These are phyloP conservation scores for Taphrina flavorubra DNA, from an alignment of 1,139 yeast genomes.

Conservation along the genomic window DNA sequence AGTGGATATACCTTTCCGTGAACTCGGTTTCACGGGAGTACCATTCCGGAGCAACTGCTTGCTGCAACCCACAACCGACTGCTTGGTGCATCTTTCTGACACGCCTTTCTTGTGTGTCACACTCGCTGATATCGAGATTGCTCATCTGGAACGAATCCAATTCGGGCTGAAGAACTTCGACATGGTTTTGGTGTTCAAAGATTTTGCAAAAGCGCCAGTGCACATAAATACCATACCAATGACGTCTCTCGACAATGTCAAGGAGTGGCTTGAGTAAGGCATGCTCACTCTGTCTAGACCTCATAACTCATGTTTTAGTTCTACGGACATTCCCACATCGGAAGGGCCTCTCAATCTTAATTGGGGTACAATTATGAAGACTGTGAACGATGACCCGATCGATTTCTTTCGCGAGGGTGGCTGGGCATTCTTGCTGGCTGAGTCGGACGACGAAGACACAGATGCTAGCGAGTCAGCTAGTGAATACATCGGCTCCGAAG, in stretches of 20 bases:
- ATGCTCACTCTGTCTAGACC: not conserved
- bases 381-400: constrained; percentile 88
- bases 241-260: constrained; percentile 87
- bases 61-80: constrained; percentile 97
- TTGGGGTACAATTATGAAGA: constrained; percentile 96
- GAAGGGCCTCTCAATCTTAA: constrained; percentile 95
- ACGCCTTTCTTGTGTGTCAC: constrained; percentile 94
- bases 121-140: constrained; percentile 88
- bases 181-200: constrained; percentile 91
- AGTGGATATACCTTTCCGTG: constrained; percentile 93
- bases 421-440: constrained; percentile 82
- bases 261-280: constrained; percentile 78
- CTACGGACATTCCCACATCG: constrained; percentile 80
- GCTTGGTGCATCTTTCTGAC: constrained; percentile 89
- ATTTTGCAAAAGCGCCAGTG: constrained; percentile 81
- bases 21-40: constrained; percentile 96
- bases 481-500: constrained; percentile 58
- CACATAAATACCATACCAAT: constrained; percentile 95
- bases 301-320: constrained; percentile 22
- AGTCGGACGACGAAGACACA: constrained; percentile 60
- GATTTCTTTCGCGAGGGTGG: constrained; percentile 93
- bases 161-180: constrained; percentile 97
- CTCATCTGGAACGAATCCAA: constrained; percentile 95
- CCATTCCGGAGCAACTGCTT: constrained; percentile 93
- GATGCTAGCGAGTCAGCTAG: constrained; percentile 57